Conservation (phyloP, 306 rosid species). For the Amphicarpaea edgeworthii region DNA sequence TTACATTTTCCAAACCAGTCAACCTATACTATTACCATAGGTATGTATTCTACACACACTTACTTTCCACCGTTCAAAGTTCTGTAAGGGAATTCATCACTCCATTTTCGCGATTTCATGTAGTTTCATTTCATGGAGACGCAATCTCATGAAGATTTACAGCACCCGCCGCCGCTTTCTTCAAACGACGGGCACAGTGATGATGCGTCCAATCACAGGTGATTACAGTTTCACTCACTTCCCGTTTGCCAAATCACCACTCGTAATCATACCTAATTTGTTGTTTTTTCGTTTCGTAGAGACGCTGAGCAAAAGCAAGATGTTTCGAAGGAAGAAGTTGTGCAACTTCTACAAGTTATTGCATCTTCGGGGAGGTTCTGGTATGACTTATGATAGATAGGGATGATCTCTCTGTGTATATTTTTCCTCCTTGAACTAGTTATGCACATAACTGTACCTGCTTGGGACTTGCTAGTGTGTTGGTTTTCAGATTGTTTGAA, state of each 20-base stretch:
- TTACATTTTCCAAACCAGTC: slow-evolving; percentile 19
- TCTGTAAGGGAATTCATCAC: neutral
- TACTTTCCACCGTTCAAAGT: neutral
- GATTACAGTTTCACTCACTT: slow-evolving; percentile 12
- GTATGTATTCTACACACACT: slow-evolving; percentile 3
- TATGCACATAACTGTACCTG: neutral
- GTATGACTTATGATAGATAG: slow-evolving; percentile 24
- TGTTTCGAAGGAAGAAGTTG: slow-evolving; percentile 48
- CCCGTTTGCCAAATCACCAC: neutral
- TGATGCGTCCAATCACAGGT: slow-evolving; percentile 48
- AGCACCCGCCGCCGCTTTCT: slow-evolving; percentile 41
- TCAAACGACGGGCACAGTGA: slow-evolving; percentile 51
- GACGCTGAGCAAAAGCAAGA: slow-evolving; percentile 34
- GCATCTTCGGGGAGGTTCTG: slow-evolving; percentile 57
- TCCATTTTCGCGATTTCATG: slow-evolving; percentile 9
- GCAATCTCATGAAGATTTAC: slow-evolving; percentile 55
- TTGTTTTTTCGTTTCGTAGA: slow-evolving; percentile 17
- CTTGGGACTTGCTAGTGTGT: neutral
- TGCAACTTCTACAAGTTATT: slow-evolving; percentile 47
- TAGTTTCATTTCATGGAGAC: slow-evolving; percentile 61
- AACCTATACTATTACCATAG: neutral
- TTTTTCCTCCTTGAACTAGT: neutral
- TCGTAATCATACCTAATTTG: neutral
- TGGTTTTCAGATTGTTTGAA: slow-evolving; percentile 12
- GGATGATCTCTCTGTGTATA: slow-evolving; percentile 3